These are phyloP conservation scores for Sclerotinia nivalis DNA, from an alignment of 2,329 filamentous ascomycete species.

Conservation along the genomic window DNA sequence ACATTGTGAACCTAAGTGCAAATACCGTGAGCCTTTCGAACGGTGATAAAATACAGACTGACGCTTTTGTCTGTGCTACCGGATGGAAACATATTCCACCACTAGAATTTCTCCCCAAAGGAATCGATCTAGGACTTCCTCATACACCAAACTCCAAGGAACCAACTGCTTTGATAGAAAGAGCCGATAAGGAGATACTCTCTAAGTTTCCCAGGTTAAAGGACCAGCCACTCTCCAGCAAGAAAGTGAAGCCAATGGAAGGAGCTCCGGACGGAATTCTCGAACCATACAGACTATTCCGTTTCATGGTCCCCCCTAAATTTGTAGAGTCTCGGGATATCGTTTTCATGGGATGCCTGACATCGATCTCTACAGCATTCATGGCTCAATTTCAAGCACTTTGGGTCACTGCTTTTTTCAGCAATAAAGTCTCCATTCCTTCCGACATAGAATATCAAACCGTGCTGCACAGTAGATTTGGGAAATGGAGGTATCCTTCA, in stretches of 20 bases:
- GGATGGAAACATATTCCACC: constrained; percentile 59
- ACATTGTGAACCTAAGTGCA: constrained; percentile 50
- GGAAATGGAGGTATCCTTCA: constrained; percentile 66
- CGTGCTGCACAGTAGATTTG: constrained; percentile 66
- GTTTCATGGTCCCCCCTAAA: constrained; percentile 49
- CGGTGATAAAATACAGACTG: constrained; percentile 49
- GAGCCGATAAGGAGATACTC: constrained; percentile 56
- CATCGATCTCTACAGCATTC: constrained; percentile 48
- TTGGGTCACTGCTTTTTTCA: constrained; percentile 67
- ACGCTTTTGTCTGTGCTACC: constrained; percentile 57
- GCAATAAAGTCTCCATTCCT: constrained; percentile 46
- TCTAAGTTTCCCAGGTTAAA: constrained; percentile 53
- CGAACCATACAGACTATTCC: constrained; percentile 47
- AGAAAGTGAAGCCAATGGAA: constrained; percentile 48
- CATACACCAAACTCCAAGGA: constrained; percentile 43
- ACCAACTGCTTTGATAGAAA: constrained; percentile 43
- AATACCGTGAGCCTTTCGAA: constrained; percentile 53
- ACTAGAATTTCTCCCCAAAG: constrained; percentile 54
- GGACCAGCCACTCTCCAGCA: constrained; percentile 52
- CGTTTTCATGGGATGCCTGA: constrained; percentile 49
- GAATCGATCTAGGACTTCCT: constrained; percentile 52
- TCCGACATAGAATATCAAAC: constrained; percentile 54
- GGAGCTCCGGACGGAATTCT: constrained; percentile 12
- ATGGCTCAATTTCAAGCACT: constrained; percentile 54
- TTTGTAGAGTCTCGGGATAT: constrained; percentile 46